phyloP scores from a whole-genome alignment of 2,329 filamentous ascomycete genomes.

The Mycosphaerella arachidis region DNA sequence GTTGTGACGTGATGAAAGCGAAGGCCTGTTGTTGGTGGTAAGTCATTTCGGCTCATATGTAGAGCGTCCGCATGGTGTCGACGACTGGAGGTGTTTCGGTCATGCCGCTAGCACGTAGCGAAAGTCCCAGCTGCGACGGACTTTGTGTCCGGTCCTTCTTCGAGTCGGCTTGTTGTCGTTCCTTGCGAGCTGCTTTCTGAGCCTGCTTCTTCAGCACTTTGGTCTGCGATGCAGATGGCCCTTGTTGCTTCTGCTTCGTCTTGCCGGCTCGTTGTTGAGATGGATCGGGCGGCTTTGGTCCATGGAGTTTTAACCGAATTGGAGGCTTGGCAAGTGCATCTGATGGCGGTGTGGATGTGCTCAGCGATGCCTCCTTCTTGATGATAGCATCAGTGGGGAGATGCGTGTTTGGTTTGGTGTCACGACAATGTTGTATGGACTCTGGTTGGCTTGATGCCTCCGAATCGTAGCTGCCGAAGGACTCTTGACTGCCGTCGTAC shows the following conservation, averaged over 20 bases:
- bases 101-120: conserved; percentile 31
- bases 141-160: conserved; percentile 15
- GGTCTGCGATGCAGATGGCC: conserved; percentile 28
- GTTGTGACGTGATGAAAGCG: not conserved
- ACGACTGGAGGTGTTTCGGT: conserved; percentile 33
- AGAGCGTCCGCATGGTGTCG: conserved; percentile 36
- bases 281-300: conserved; percentile 29
- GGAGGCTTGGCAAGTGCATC: conserved; percentile 18
- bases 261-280: conserved; percentile 22
- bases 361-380: conserved; percentile 11
- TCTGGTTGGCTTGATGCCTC: conserved; percentile 31
- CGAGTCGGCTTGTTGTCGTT: conserved; percentile 32
- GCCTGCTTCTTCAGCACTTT: conserved; percentile 40
- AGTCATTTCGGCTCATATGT: conserved; percentile 29
- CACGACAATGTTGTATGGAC: conserved; percentile 21
- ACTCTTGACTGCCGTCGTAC: conserved; percentile 34
- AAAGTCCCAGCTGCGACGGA: conserved; percentile 25
- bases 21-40: not conserved
- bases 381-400: conserved; percentile 8
- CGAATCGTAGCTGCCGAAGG: conserved; percentile 31
- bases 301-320: conserved; percentile 34
- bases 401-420: conserved; percentile 7
- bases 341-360: conserved; percentile 7
- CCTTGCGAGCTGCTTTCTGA: conserved; percentile 40
- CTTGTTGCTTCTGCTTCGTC: conserved; percentile 32